Conservation (phyloP, 1,284 basidiomycete genomes). For the Phenoliferia sp. region DNA sequence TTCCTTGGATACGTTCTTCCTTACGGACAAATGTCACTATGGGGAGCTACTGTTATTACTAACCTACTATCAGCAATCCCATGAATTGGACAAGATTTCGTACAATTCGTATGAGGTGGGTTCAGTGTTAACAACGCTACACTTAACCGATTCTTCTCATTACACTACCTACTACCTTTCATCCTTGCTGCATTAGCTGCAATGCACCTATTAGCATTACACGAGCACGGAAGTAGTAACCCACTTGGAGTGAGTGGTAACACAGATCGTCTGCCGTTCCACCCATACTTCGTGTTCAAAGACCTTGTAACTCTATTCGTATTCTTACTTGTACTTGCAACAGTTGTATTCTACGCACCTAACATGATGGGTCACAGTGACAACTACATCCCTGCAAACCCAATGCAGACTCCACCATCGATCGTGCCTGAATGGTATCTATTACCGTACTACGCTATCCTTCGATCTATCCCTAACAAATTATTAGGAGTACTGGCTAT, state of each 20-base stretch:
- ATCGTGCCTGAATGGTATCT: conserved; percentile 41
- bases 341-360: conserved; percentile 40
- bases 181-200: conserved; percentile 40
- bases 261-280: conserved; percentile 39
- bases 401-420: conserved; percentile 39
- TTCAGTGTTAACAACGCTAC: conserved; percentile 42
- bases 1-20: conserved; percentile 35
- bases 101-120: conserved; percentile 37
- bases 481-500: conserved; percentile 25
- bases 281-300: conserved; percentile 40
- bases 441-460: conserved; percentile 38
- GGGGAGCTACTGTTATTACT: conserved; percentile 38
- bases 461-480: conserved; percentile 39
- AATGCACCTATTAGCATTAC: conserved; percentile 39
- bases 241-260: conserved; percentile 38
- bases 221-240: conserved; percentile 39
- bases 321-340: conserved; percentile 36
- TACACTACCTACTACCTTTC: conserved; percentile 41
- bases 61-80: conserved; percentile 35
- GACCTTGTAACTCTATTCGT: conserved; percentile 40
- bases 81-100: conserved; percentile 34
- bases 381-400: conserved; percentile 41
- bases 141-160: conserved; percentile 42
- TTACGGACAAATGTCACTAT: conserved; percentile 42
- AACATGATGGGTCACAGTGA: conserved; percentile 38